phyloP scores from a whole-genome alignment of 2,329 filamentous ascomycete genomes.

The Stagonosporopsis vannaccii region DNA sequence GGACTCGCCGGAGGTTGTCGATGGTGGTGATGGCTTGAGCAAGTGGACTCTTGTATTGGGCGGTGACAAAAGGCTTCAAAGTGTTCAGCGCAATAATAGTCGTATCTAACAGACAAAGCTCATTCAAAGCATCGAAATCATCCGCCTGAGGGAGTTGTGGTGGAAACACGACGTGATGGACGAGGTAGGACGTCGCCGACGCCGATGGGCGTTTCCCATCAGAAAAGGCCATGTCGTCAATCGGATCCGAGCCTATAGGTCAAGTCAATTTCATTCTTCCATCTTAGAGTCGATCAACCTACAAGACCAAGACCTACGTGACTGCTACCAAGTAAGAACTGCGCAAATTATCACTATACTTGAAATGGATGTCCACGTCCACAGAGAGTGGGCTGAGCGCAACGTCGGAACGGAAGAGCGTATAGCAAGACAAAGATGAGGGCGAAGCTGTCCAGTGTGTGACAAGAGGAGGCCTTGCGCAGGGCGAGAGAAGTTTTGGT shows the following conservation, averaged over 20 bases:
- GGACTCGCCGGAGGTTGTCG: conserved; percentile 21
- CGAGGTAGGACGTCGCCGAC: conserved; percentile 17
- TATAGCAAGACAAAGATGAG: too few relatives aligned
- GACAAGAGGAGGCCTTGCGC: background rate
- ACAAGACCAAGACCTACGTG: background rate
- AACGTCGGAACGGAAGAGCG: background rate
- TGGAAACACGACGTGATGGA: conserved; percentile 58
- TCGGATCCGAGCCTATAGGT: background rate
- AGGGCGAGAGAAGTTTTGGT: background rate
- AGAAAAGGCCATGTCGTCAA: conserved; percentile 13
- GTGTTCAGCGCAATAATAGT: conserved; percentile 21
- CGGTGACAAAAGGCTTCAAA: conserved; percentile 11
- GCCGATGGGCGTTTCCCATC: background rate
- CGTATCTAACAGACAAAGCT: conserved; percentile 22
- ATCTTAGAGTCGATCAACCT: too few relatives aligned
- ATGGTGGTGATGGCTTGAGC: conserved; percentile 20
- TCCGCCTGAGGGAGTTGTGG: conserved; percentile 55
- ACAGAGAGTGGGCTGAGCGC: too few relatives aligned
- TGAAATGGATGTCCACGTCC: too few relatives aligned
- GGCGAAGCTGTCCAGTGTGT: background rate
- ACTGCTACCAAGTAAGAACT: too few relatives aligned
- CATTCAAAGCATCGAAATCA: conserved; percentile 29
- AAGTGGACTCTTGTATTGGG: conserved; percentile 2
- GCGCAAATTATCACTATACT: too few relatives aligned
- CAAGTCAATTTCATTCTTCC: background rate